Base-by-base conservation (phyloP, 2,329 filamentous ascomycete species). In the Aspergillus chevalieri region DNA sequence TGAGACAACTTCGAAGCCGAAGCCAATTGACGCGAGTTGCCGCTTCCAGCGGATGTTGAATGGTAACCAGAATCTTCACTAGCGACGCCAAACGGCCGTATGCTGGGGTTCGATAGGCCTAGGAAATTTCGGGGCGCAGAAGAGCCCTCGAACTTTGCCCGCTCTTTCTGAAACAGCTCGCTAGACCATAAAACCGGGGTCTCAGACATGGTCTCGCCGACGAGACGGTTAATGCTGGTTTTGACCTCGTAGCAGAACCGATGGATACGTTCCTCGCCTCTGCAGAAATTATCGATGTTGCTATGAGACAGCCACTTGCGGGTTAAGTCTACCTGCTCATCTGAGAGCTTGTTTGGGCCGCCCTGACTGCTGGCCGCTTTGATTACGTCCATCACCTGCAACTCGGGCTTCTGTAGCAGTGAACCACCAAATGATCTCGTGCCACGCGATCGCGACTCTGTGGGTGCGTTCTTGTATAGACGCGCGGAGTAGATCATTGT, bases 271-370 rank as follows among this genome's bases (percentile, higher is more conserved):
- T 98, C 93, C 66, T 98, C 93, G 5, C 92, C 93, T 58, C 84
- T 86, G 70, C 93, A 98, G 58, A 97, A 92, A 63, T 95, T 95
- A 65, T 94, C 89, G 28, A 97, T 85, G 12, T 84, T 83, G 55
- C 85, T 86, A 57, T 87, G 83, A 44, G 86, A 83, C 47, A 97
- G 76, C 89, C 92, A 98, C 49, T 83, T 82, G 17, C 80, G 75
- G 0, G 90, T 95, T 57, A 90, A 84, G 46, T 94, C 89, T 0
- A 91, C 85, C 66, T 97, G 93, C 48, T 95, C 89, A 64, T 97
- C 92, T n/a, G 89, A 91, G 10, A 98, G 78, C 68, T 98, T 98
- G 67, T 94, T 95, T 0, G 89, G 89, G 0, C 93, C 92, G 10
- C 91, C 92, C 58, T 95, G 88, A 47, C 88, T 88, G 49, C 86